Evolutionary conservation across 805 yeast genomes (phyloP), one percentile per base, ranked within the genome.

Genomic region (Maudiozyma serrabonitensis): DNA sequence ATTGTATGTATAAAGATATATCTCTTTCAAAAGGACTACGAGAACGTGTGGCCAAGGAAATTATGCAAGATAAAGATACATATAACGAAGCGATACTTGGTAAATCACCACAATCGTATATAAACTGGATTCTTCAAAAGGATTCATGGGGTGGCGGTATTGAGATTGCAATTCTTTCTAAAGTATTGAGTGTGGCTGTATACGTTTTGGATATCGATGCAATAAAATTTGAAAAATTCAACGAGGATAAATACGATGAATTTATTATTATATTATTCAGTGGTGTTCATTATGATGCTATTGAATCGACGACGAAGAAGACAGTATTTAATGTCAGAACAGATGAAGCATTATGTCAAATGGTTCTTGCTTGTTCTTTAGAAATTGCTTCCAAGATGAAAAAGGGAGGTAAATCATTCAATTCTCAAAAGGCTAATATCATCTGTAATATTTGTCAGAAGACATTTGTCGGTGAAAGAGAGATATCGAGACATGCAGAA

Each of bases 131-230:
- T 21, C 54, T 60, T 43, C 67, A 73, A 49, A 74, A 73, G 18
- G 79, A 73, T 35, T 74, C 84, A 16, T 85, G 93, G 95, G 95
- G 95, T 31, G 95, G 95, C 6, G 91, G 87, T 2, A 84, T 85
- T 45, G 95, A 85, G 60, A 65, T 84, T 43, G 78, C 80, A 8
- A 81, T 85, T 6, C 60, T 85, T 28, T 73, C 86, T 1, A 69
- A 73, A 34, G 71, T 73, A 52, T 70, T 82, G 40, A 68, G 70
- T 5, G 64, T 82, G 6, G 70, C 75, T 3, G 79, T 85, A 41
- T 69, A 74, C 48, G 79, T 87, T 11, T 61, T 82, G 28, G 93
- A 85, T 57, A 78, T 85, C 23, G 82, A 79, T 55, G 79, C 79
- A 51, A 78, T 78, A 6, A 69, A 79, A 25, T 62, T 75, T 37